Conservation (phyloP, 2,329 filamentous ascomycete genomes). For the Beauveria bassiana region DNA sequence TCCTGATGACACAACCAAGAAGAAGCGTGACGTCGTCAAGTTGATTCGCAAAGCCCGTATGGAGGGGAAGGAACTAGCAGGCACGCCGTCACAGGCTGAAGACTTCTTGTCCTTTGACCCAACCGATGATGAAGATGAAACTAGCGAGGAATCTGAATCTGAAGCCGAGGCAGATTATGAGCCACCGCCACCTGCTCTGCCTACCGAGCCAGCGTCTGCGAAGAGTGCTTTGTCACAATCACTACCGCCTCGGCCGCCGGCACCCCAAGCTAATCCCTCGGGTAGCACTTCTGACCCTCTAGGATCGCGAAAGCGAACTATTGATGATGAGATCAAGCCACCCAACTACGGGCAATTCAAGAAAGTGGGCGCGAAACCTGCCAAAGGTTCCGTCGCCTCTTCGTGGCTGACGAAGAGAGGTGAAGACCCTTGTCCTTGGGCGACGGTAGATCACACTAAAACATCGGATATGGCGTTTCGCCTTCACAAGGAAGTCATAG, state of each 20-base stretch:
- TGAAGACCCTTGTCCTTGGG: constrained; percentile 56
- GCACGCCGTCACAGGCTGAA: constrained; percentile 51
- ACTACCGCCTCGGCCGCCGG: constrained; percentile 16
- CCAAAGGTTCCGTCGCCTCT: constrained; percentile 40
- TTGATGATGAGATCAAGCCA: constrained; percentile 58
- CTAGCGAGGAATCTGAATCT: constrained; percentile 12
- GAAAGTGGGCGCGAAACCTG: constrained; percentile 40
- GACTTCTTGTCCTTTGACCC: constrained; percentile 89
- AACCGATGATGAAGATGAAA: constrained; percentile 45
- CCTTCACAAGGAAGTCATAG: constrained; percentile 81
- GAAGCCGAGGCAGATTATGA: constrained; percentile 14
- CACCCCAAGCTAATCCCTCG: constrained; percentile 13
- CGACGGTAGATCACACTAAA: constrained; percentile 43
- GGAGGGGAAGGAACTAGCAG: constrained; percentile 40
- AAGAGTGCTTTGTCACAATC: constrained; percentile 5
- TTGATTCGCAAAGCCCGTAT: constrained; percentile 84
- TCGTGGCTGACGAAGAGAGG: constrained; percentile 42
- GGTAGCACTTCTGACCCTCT: constrained; percentile 34
- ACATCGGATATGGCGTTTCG: constrained; percentile 51
- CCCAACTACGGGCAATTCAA: constrained; percentile 46
- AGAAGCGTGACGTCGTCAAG: constrained; percentile 82
- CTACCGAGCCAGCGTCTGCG: background rate
- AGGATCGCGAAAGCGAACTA: constrained; percentile 66
- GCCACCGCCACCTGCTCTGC: constrained; percentile 12
- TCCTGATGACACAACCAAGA: constrained; percentile 61